These are phyloP conservation scores for Calocybe cyanea DNA, from an alignment of 768 basidiomycete genomes.

Conservation along the genomic window DNA sequence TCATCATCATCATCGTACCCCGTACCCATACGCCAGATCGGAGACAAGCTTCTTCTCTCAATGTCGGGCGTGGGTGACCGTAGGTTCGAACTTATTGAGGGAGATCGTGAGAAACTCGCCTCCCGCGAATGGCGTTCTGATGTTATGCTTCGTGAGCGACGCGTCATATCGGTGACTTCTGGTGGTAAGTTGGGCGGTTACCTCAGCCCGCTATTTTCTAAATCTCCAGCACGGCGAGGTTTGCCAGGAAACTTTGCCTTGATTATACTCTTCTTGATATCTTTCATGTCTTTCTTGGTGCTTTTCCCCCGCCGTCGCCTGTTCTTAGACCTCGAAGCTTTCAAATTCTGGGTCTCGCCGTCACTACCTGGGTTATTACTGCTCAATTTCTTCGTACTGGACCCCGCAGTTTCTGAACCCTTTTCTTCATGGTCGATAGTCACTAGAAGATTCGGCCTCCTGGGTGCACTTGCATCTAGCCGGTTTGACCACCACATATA, in stretches of 20 bases:
- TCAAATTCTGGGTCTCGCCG: constrained; percentile 21
- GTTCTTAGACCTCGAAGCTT: constrained; percentile 50
- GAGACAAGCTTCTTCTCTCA: constrained; percentile 1
- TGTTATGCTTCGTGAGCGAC: constrained; percentile 15
- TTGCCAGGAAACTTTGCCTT: constrained; percentile 33
- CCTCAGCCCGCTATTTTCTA: constrained; percentile 4
- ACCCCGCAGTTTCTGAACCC: constrained; percentile 6
- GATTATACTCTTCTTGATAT: constrained; percentile 49
- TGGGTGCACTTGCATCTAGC: constrained; percentile 10
- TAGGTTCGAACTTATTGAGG: constrained; percentile 15
- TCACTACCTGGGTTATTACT: constrained; percentile 7
- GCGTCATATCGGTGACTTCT: constrained; percentile 13
- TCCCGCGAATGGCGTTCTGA: constrained; percentile 16
- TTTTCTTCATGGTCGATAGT: neutral
- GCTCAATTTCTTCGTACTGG: neutral
- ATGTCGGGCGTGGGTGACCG: constrained; percentile 10
- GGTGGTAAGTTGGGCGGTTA: constrained; percentile 3
- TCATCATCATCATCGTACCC: constrained; percentile 8
- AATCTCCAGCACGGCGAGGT: constrained; percentile 4
- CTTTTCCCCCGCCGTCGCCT: constrained; percentile 57
- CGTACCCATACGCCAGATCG: constrained; percentile 2
- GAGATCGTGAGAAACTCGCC: constrained; percentile 20
- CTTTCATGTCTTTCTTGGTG: constrained; percentile 50
- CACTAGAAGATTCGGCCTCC: neutral
- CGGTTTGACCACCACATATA: constrained; percentile 30